Conservation (phyloP, 2,329 filamentous ascomycete species). For the Alternaria ventricosa region DNA sequence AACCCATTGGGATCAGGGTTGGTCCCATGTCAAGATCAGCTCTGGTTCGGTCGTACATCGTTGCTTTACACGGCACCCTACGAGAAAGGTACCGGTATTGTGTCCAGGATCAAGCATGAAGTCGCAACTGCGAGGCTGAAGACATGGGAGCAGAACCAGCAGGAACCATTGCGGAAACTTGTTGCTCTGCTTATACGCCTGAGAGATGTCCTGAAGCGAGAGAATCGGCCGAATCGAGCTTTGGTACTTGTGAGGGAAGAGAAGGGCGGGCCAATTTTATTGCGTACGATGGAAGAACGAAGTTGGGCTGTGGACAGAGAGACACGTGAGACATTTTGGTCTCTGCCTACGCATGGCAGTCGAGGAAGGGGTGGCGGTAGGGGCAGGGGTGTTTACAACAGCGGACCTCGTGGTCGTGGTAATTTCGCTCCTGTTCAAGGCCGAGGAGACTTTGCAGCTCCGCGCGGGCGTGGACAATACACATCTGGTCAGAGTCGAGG, state of each 20-base stretch:
- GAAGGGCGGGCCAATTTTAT: slow-evolving; percentile 19
- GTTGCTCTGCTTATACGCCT: slow-evolving; percentile 24
- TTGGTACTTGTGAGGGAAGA: slow-evolving; percentile 25
- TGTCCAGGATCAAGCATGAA: slow-evolving; percentile 23
- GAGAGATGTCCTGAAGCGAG: slow-evolving; percentile 15
- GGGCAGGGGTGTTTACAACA: neutral
- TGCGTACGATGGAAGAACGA: slow-evolving; percentile 24
- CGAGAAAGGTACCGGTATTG: slow-evolving; percentile 14
- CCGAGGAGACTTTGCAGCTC: neutral
- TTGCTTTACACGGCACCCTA: slow-evolving; percentile 33
- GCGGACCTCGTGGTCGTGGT: neutral
- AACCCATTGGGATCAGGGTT: slow-evolving; percentile 6
- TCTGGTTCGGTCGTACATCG: slow-evolving; percentile 42
- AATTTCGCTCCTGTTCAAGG: neutral
- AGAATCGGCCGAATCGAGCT: slow-evolving; percentile 20
- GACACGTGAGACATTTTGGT: slow-evolving; percentile 24
- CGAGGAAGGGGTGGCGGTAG: neutral
- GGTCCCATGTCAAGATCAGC: slow-evolving; percentile 33
- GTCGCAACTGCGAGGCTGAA: slow-evolving; percentile 22
- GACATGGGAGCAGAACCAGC: slow-evolving; percentile 31
- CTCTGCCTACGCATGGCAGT: neutral
- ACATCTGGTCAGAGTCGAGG: neutral
- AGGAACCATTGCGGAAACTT: slow-evolving; percentile 31
- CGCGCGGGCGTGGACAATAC: neutral
- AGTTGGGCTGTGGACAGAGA: slow-evolving; percentile 17